phyloP scores from a whole-genome alignment of 1,284 basidiomycete genomes.

The Malassezia caprae region DNA sequence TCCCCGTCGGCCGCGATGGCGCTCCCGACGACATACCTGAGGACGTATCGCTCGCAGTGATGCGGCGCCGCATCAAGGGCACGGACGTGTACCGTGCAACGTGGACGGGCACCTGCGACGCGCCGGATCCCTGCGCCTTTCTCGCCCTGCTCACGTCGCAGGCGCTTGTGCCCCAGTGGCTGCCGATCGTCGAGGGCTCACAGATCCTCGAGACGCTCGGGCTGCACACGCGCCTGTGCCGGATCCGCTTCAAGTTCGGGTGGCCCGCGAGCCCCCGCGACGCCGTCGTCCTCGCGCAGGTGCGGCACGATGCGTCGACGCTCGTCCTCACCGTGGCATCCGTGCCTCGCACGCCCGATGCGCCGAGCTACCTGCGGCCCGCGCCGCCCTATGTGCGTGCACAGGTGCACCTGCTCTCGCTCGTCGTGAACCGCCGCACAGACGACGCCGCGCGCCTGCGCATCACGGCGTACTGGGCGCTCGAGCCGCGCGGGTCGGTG shows the following conservation, averaged over 20 bases:
- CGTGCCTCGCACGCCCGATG: slow-evolving; percentile 80
- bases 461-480: slow-evolving; percentile 88
- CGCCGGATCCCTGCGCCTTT: slow-evolving; percentile 64
- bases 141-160: slow-evolving; percentile 71
- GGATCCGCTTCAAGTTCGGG: slow-evolving; percentile 80
- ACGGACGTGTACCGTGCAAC: slow-evolving; percentile 75
- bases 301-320: slow-evolving; percentile 50
- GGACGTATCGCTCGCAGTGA: slow-evolving; percentile 49
- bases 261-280: slow-evolving; percentile 75
- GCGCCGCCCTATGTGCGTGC: slow-evolving; percentile 90
- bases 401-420: slow-evolving; percentile 74
- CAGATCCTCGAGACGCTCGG: slow-evolving; percentile 77
- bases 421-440: slow-evolving; percentile 77
- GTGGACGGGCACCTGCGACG: slow-evolving; percentile 63
- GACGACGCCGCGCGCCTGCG: slow-evolving; percentile 33
- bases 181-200: slow-evolving; percentile 77
- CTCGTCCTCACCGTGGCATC: slow-evolving; percentile 88
- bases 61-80: slow-evolving; percentile 50
- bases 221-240: slow-evolving; percentile 69
- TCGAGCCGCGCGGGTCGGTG: slow-evolving; percentile 83
- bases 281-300: slow-evolving; percentile 24
- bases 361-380: slow-evolving; percentile 83
- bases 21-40: slow-evolving; percentile 11
- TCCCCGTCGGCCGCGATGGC: slow-evolving; percentile 8
- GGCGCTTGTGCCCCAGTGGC: slow-evolving; percentile 58